Percentiles rank a stretch among this genome's conserved stretches.
phyloP scores from a whole-genome alignment of 2,329 filamentous ascomycete species.

The Penicillium frequentans region DNA sequence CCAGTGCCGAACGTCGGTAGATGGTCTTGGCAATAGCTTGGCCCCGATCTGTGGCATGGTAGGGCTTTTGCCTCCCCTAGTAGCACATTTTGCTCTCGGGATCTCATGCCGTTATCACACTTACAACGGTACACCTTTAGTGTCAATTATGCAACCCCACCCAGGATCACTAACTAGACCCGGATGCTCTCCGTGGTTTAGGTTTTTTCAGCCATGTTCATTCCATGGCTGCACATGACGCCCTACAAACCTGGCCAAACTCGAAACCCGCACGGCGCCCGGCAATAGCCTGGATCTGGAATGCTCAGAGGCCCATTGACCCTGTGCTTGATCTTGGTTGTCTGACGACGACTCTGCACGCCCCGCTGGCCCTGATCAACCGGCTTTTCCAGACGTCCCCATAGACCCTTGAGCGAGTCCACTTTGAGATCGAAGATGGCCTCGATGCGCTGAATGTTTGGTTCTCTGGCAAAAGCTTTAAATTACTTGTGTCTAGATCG shows the following conservation, averaged over 20 bases:
- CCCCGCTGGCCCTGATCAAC: conserved; percentile 11
- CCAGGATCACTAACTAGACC: background rate
- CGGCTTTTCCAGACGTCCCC: background rate
- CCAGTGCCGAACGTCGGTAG: conserved; percentile 1
- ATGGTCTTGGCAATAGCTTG: background rate
- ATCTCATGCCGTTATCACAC: background rate
- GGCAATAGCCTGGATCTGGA: background rate
- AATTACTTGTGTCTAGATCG: background rate
- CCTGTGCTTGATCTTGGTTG: conserved; percentile 1
- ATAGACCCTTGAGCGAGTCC: conserved; percentile 4
- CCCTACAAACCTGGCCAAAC: background rate
- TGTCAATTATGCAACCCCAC: background rate
- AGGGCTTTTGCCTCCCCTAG: background rate
- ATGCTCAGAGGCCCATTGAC: background rate
- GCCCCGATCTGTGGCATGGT: background rate
- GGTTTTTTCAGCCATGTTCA: background rate
- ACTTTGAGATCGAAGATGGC: background rate
- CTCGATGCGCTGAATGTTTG: background rate
- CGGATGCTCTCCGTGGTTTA: background rate
- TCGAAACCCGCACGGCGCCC: background rate
- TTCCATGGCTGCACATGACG: background rate
- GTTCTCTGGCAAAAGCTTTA: conserved; percentile 2
- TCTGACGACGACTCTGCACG: conserved; percentile 12
- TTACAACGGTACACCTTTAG: background rate
- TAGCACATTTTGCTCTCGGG: background rate